Conservation (phyloP, 2,329 filamentous ascomycete species). For the Trichoderma simmonsii region DNA sequence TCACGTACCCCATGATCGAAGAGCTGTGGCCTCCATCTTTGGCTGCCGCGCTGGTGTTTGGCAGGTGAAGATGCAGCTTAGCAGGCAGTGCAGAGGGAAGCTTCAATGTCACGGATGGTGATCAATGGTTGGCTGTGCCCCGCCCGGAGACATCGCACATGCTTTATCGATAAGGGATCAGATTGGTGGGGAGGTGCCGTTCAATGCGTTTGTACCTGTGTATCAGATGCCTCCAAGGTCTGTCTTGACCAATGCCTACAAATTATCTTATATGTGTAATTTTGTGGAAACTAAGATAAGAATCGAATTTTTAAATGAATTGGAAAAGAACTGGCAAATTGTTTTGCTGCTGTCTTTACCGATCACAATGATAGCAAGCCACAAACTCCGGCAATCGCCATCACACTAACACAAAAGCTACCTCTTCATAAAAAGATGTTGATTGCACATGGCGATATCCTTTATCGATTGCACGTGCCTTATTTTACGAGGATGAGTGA, state of each 20-base stretch:
- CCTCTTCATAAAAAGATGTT: neutral
- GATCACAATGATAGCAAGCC: neutral
- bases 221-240: neutral
- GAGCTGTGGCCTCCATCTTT: slow-evolving; percentile 28
- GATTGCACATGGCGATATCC: neutral
- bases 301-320: rapidly evolving
- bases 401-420: neutral
- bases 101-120: neutral
- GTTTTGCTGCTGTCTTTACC: neutral
- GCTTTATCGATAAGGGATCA: slow-evolving; percentile 11
- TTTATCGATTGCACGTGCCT: neutral
- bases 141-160: slow-evolving; percentile 1
- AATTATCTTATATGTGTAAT: neutral
- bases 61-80: neutral
- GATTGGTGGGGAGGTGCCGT: neutral
- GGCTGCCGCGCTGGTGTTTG: neutral
- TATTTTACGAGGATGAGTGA: neutral
- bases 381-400: neutral
- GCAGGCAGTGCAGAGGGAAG: neutral
- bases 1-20: slow-evolving; percentile 29
- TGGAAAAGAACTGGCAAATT: neutral
- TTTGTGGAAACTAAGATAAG: neutral
- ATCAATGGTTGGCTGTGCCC: neutral
- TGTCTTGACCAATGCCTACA: neutral
- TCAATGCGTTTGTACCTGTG: neutral